Evolutionary conservation across 2,329 filamentous ascomycete species (phyloP), one percentile per base, ranked within the genome.

Genomic region (Sclerotinia nivalis): DNA sequence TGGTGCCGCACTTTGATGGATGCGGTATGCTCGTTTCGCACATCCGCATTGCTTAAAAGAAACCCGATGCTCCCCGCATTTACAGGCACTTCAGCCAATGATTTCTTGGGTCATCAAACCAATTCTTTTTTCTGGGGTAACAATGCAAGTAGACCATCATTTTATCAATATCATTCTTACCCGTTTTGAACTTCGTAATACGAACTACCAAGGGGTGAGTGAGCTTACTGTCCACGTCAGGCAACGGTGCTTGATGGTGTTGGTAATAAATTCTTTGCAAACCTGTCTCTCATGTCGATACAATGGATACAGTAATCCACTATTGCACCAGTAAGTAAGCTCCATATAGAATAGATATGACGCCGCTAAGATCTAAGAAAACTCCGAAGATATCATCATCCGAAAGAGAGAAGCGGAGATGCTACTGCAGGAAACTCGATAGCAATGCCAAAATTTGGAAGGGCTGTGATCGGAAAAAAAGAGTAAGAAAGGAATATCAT

Each of bases 181-280:
- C 52, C 45, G 13, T 59, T 52, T 52, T 18, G 31, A 8, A 25
- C 22, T 20, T 50, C 47, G 60, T 40, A 52, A 25, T 49, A 60
- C 56, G 6, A 40, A 49, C 45, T 61, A 61, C n/a, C n/a, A 37
- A 61, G 54, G 45, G 47, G 31, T 54, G 49, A 9, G 52, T 52
- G 66, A 68, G 54, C 66, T 68, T 68, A 68, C 54, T 50, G 34
- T 50, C 45, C 66, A 49, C 56, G 22, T 61, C 45, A 45, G 66
- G n/a, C 34, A 61, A 31, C 25, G 45, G 34, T n/a, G 66, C 45
- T 59, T 5, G 25, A 62, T 31, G 15, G 25, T 20, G 28, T 52
- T n/a, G 40, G 45, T 28, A 40, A 40, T 9, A 22, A 31, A 68
- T 31, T 61, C 55, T 61, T 22, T 61, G 45, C 55, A 49, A 59